Base-by-base conservation (phyloP, 1,139 yeast species). In the Pichia sorboxylosa region DNA sequence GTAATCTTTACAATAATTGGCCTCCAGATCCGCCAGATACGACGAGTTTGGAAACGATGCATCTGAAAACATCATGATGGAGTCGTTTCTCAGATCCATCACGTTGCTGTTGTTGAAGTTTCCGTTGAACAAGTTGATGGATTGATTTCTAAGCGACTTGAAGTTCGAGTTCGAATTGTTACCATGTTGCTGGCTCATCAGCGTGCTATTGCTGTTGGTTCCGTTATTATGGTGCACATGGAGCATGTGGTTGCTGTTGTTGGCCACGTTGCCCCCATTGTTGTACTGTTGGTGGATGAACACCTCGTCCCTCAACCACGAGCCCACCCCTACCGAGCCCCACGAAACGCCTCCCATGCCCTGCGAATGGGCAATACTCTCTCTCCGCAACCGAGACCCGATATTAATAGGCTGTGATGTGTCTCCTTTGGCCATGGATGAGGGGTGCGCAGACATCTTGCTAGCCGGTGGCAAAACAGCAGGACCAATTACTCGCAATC, bases 341-440 rank as follows among this genome's bases (percentile, higher is more conserved):
- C 96, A 90, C n/a, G 94, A 79, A 24, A 90, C 82, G 32, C 97
- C 97, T 27, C 97, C 97, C 76, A 87, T 82, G 8, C 97, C 97
- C 54, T 84, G 95, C 3, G 94, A 80, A 55, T 87, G 97, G 17
- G 96, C 96, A 38, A 90, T 76, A 39, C 87, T 76, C 48, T 87
- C 97, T 40, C 97, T 66, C 47, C 94, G 70, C 40, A 75, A 65
- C 36, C 60, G 56, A 13, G 62, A 55, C 32, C 68, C 70, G 15
- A 53, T 51, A 36, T 54, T 54, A 26, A 54, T 54, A 17, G 58
- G 59, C 34, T 53, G 57, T 5, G 55, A 10, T 13, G 36, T 17
- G 13, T 32, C 26, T 13, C 28, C 18, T 13, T 24, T 24, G 4
- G 28, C 8, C 19, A 7, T 17, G 17, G n/a, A 25, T 17, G 44